phyloP scores from a whole-genome alignment of 495 filamentous ascomycete species.

The Hypoxylon perforatum region DNA sequence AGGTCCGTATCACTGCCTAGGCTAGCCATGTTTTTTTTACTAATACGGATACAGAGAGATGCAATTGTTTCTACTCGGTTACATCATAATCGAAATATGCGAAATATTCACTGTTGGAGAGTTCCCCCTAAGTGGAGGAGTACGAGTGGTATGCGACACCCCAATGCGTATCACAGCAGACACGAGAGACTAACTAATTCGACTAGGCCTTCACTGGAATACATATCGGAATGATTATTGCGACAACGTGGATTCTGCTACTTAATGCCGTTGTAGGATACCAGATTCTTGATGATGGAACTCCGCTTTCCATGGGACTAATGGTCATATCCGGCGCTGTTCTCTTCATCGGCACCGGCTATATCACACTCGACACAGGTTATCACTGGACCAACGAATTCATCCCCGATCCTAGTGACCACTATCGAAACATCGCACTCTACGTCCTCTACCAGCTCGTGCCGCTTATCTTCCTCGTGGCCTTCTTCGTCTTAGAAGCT shows the following conservation, averaged over 20 bases:
- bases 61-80: slow-evolving; percentile 90
- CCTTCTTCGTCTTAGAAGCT: slow-evolving; percentile 84
- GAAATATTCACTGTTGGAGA: slow-evolving; percentile 96
- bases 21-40: slow-evolving; percentile 4
- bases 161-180: slow-evolving; percentile 71
- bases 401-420: slow-evolving; percentile 60
- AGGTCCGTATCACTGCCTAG: slow-evolving; percentile 66
- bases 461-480: slow-evolving; percentile 86
- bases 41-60: slow-evolving; percentile 77
- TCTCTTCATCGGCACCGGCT: slow-evolving; percentile 91
- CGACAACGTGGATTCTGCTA: slow-evolving; percentile 90
- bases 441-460: slow-evolving; percentile 95
- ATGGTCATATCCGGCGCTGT: slow-evolving; percentile 73
- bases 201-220: slow-evolving; percentile 88
- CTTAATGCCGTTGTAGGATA: slow-evolving; percentile 93
- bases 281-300: slow-evolving; percentile 95
- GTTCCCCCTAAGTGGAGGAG: slow-evolving; percentile 76
- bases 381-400: slow-evolving; percentile 87
- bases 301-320: slow-evolving; percentile 80
- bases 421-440: slow-evolving; percentile 82
- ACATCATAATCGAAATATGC: slow-evolving; percentile 89
- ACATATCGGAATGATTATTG: slow-evolving; percentile 88
- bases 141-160: slow-evolving; percentile 69
- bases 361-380: slow-evolving; percentile 94
- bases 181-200: slow-evolving; percentile 24